Conservation (phyloP, 2,329 filamentous ascomycete genomes). For the Curvularia verruculosa region DNA sequence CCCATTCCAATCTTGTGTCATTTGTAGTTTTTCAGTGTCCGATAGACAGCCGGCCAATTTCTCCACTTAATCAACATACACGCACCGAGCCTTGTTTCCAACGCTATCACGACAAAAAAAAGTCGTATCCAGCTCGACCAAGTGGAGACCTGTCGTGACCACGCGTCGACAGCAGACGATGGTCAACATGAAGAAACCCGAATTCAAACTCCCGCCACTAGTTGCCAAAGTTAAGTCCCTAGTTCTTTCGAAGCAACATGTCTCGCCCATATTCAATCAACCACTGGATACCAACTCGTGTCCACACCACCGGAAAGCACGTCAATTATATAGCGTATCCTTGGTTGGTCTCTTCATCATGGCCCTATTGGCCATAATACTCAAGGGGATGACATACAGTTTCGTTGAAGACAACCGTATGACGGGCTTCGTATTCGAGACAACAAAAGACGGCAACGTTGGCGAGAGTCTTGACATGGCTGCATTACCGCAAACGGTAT, state of each 20-base stretch:
- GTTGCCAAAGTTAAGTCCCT: slow-evolving; percentile 21
- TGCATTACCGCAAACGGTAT: slow-evolving; percentile 36
- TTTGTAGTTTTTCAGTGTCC: background rate
- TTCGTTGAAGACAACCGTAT: slow-evolving; percentile 44
- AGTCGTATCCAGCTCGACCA: background rate
- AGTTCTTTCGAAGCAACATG: slow-evolving; percentile 18
- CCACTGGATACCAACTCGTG: slow-evolving; percentile 19
- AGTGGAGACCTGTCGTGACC: background rate
- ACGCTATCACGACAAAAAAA: too few relatives aligned
- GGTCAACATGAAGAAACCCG: slow-evolving; percentile 21
- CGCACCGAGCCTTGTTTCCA: background rate
- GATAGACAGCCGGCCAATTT: background rate
- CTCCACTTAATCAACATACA: background rate
- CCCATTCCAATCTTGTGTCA: background rate
- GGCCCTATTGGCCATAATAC: slow-evolving; percentile 29
- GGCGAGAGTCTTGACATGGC: slow-evolving; percentile 30
- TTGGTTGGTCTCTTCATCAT: slow-evolving; percentile 29
- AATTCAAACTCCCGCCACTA: slow-evolving; percentile 15
- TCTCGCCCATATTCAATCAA: slow-evolving; percentile 12
- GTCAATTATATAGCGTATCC: slow-evolving; percentile 25
- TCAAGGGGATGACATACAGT: slow-evolving; percentile 40
- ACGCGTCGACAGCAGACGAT: slow-evolving; percentile 7
- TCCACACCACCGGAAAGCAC: slow-evolving; percentile 28
- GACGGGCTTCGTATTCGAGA: slow-evolving; percentile 39
- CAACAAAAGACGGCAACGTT: slow-evolving; percentile 17